Evolutionary conservation across 1,139 yeast genomes (phyloP), one percentile per base, ranked within the genome.

Genomic region (Saccharomycopsis hybrid): DNA sequence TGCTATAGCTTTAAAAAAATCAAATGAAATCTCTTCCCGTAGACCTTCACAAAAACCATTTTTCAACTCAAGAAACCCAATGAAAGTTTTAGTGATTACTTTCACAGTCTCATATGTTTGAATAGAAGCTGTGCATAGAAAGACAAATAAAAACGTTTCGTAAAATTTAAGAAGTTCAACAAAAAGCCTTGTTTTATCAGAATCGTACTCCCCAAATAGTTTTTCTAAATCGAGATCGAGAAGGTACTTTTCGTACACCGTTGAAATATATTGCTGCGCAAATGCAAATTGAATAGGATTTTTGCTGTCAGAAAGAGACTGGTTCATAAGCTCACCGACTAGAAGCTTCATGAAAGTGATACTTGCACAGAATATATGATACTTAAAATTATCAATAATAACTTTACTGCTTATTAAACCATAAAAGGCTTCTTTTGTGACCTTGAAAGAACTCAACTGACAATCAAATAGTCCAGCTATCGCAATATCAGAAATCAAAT

Each of bases 401-500:
- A n/a, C n/a, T n/a, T n/a, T n/a, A n/a, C n/a, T n/a, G n/a, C n/a
- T n/a, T n/a, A n/a, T n/a, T n/a, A n/a, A n/a, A n/a, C n/a, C n/a
- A n/a, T n/a, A n/a, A n/a, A n/a, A n/a, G n/a, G 25, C 25, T n/a
- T 5, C 8, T 25, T 25, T 41, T 45, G 33, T 27, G 9, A 25
- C 7, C 18, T 36, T 24, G 8, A 24, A 28, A 37, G 33, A 43
- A n/a, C 27, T 38, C 32, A 5, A 18, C 2, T 43, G 44, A 35
- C 44, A 38, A 28, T 48, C 50, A 31, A 48, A 43, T 8, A 43
- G 9, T 8, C 50, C 50, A n/a, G 33, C 41, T 5, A 32, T 4
- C 25, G 27, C 8, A 30, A 38, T 5, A n/a, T 48, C 35, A 5
- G 35, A 13, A 18, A 38, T 5, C 18, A n/a, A 42, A 9, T 28